These are phyloP conservation scores for Solanum rostratum DNA, from an alignment of 257 asterid genomes.

Conservation along the genomic window DNA sequence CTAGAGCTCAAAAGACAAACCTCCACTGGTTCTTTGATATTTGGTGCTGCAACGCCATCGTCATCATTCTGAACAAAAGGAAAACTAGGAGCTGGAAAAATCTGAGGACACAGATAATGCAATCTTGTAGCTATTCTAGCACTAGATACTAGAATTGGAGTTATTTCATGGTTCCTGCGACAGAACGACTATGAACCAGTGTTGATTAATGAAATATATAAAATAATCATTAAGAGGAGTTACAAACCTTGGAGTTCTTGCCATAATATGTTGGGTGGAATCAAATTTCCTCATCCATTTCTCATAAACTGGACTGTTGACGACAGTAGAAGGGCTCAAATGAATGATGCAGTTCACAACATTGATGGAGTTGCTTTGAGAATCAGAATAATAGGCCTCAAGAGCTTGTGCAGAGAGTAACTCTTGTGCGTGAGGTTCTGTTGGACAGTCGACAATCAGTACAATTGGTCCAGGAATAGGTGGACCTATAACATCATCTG, in stretches of 20 bases:
- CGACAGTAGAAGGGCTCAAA: not conserved
- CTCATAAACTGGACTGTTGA: not conserved
- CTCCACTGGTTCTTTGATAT: not conserved
- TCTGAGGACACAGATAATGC: not conserved
- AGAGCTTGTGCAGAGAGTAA: not conserved
- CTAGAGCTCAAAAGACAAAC: not conserved
- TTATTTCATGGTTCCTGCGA: not conserved
- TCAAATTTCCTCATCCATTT: not conserved
- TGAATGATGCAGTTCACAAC: not conserved
- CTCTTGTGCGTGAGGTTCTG: not conserved
- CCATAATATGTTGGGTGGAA: not conserved
- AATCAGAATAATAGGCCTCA: not conserved
- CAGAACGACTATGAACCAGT: not conserved
- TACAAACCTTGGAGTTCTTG: not conserved
- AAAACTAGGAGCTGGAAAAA: not conserved
- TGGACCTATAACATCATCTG: not conserved
- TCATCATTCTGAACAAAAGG: not conserved
- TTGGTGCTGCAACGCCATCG: not conserved
- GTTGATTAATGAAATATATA: not conserved
- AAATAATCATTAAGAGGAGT: not conserved
- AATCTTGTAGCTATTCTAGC: not conserved
- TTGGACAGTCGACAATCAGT: not conserved
- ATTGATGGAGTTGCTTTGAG: not conserved
- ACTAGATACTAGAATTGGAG: not conserved
- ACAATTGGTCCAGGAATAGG: not conserved